phyloP scores from a whole-genome alignment of 257 asterid species.

The Coffea canephora region DNA sequence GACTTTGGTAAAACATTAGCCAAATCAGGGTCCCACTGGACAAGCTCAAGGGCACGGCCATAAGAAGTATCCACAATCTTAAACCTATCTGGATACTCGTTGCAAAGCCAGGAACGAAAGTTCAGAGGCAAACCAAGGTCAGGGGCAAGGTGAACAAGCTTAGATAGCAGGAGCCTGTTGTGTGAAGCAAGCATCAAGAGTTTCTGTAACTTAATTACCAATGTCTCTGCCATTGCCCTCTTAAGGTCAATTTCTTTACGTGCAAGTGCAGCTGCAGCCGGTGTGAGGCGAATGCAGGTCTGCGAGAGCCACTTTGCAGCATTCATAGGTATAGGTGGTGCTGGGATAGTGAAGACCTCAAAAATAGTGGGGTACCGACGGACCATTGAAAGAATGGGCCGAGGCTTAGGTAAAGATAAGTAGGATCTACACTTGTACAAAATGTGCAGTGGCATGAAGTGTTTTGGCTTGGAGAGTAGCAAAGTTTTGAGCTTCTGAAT shows the following conservation, averaged over 20 bases:
- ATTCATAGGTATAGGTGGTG: constrained; percentile 52
- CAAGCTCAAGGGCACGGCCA: constrained; percentile 91
- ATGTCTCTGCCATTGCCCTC: constrained; percentile 38
- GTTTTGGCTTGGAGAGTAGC: constrained; percentile 83
- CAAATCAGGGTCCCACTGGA: constrained; percentile 59
- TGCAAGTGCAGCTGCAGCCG: constrained; percentile 66
- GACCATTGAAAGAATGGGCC: constrained; percentile 65
- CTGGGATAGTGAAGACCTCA: constrained; percentile 69
- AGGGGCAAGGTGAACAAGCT: constrained; percentile 77
- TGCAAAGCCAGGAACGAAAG: constrained; percentile 77
- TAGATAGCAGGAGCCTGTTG: constrained; percentile 63
- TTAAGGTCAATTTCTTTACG: constrained; percentile 56
- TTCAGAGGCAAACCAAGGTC: constrained; percentile 83
- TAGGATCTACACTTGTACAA: constrained; percentile 71
- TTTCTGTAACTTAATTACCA: constrained; percentile 75
- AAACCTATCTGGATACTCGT: constrained; percentile 74
- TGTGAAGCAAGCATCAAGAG: constrained; percentile 87
- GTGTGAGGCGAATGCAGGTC: constrained; percentile 86
- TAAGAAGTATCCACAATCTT: constrained; percentile 79
- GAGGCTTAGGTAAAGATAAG: constrained; percentile 56
- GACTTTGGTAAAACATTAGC: constrained; percentile 43
- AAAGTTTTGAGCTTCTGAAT: constrained; percentile 80
- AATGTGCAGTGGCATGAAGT: constrained; percentile 64
- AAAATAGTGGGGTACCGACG: constrained; percentile 82
- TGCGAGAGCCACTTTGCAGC: constrained; percentile 71